These are phyloP conservation scores for Blastobotrys peoriensis DNA, from an alignment of 805 yeast species.

Conservation along the genomic window DNA sequence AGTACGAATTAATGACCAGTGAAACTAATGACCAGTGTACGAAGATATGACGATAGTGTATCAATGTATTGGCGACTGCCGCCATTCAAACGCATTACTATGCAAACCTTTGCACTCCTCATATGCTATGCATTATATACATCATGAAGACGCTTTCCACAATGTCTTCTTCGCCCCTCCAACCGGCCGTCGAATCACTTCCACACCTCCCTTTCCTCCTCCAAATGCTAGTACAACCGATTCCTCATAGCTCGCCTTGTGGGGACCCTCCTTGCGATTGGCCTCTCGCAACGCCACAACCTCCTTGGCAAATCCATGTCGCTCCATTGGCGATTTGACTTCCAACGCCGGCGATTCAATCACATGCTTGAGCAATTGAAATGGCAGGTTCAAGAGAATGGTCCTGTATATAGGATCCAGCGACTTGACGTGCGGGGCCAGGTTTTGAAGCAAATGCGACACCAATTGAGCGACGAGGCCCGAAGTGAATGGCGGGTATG, in stretches of 20 bases:
- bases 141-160: constrained; percentile 18
- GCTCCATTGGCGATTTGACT: constrained; percentile 26
- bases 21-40: too few relatives aligned
- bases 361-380: constrained; percentile 24
- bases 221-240: constrained; percentile 33
- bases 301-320: constrained; percentile 29
- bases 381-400: constrained; percentile 24
- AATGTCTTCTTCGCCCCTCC: constrained; percentile 21
- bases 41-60: too few relatives aligned
- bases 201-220: constrained; percentile 30
- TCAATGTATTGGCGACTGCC: too few relatives aligned
- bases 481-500: constrained; percentile 29
- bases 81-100: too few relatives aligned
- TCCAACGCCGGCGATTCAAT: constrained; percentile 24
- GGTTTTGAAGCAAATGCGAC: constrained; percentile 18
- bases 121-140: too few relatives aligned
- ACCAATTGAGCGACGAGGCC: constrained; percentile 20
- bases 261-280: constrained; percentile 12
- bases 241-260: constrained; percentile 23
- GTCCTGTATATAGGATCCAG: constrained; percentile 13
- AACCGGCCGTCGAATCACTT: constrained; percentile 19
- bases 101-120: too few relatives aligned
- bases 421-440: constrained; percentile 7
- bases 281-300: constrained; percentile 23
- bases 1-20: too few relatives aligned